Base-by-base conservation (phyloP, 441 rosid genomes). In the Melastoma candidum region DNA sequence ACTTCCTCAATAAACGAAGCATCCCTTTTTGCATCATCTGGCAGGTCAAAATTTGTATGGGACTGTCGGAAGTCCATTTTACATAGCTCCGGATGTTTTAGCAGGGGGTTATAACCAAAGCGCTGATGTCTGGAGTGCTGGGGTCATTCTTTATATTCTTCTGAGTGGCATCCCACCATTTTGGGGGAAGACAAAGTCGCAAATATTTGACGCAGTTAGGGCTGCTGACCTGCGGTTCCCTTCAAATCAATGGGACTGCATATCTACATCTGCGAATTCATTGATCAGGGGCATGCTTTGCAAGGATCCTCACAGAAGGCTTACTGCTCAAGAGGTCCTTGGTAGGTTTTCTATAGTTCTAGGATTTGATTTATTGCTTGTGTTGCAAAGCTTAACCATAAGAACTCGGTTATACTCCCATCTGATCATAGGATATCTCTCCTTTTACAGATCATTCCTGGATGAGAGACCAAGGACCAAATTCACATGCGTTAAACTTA, bases 71-170 rank as follows among this genome's bases (percentile, higher is more conserved):
- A 83, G 86, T 70, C 90, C 85, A 8, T 83, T 83, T 69, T 83
- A 80, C 61, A 83, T 80, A 57, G 86, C 85, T 44, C 90, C 90
- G 1, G 86, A 83, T 74, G 90, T 83, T 58, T 66, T 83, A 68
- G 51, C 66, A 0, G 86, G 90, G 36, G 79, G 79, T 17, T 83
- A 80, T 72, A 73, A 83, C 55, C 86, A 83, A 70, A 77, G 78
- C 51, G 85, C 85, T 53, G 90, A 83, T 64, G 65, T 83, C 41
- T 83, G 84, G 90, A 83, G 90, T 68, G 84, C 85, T 2, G 90
- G 90, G 48, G 85, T 80, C 51, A 80, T 83, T 63, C 82, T 83
- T 44, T 83, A 77, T 61, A 80, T 80, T 74, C 78, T 83, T 46
- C 75, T 83, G 26, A 77, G 84, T 57, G 85, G 22, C 53, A 74